Evolutionary conservation across 306 rosid species (phyloP).

Genomic region (Abrus pulchellus): DNA sequence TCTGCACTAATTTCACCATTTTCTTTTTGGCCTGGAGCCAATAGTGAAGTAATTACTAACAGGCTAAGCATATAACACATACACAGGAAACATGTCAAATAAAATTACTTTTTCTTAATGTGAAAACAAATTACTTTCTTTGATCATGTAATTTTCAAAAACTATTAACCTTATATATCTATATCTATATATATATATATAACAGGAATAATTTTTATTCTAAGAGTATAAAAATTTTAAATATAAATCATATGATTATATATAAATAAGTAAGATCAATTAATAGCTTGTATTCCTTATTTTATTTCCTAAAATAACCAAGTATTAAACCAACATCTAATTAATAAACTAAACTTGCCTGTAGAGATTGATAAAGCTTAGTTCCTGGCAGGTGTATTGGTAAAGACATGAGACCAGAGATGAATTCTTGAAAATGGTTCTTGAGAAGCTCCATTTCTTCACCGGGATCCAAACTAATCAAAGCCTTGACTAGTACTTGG

Average conservation of each 20-base stretch:
- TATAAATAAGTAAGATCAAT: too few relatives aligned
- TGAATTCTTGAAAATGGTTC: conserved; percentile 84
- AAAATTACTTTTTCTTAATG: too few relatives aligned
- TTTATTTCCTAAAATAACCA: too few relatives aligned
- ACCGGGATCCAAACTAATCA: conserved; percentile 87
- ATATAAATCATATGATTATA: too few relatives aligned
- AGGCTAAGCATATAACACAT: not conserved
- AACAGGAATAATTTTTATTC: too few relatives aligned
- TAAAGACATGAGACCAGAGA: conserved; percentile 91
- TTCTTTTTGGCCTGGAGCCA: conserved; percentile 87
- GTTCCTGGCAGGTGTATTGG: conserved; percentile 94
- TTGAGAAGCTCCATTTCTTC: conserved; percentile 81
- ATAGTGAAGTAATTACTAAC: conserved; percentile 7
- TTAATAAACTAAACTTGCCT: conserved; percentile 57
- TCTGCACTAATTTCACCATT: conserved; percentile 77
- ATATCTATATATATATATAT: too few relatives aligned
- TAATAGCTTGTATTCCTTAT: too few relatives aligned
- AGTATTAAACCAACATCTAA: not conserved
- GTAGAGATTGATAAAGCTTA: conserved; percentile 79
- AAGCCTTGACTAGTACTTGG: conserved; percentile 85
- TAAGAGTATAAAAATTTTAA: too few relatives aligned
- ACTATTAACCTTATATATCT: too few relatives aligned
- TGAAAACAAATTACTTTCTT: too few relatives aligned
- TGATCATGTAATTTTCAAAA: too few relatives aligned
- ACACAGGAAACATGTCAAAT: too few relatives aligned